These are phyloP conservation scores for Beauveria varroae DNA, from an alignment of 2,329 filamentous ascomycete genomes.

Conservation along the genomic window DNA sequence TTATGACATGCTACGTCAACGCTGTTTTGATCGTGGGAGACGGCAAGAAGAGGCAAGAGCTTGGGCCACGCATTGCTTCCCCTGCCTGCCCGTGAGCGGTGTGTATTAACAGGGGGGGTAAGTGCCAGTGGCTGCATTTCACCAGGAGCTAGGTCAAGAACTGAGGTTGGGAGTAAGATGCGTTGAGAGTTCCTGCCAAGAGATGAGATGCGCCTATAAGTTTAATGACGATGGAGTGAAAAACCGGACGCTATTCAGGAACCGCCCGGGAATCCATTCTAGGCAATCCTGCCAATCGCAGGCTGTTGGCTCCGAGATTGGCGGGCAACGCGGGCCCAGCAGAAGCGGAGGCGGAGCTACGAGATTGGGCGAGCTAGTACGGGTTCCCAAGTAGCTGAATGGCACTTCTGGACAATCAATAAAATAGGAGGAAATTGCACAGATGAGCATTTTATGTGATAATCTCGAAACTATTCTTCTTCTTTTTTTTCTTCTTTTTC, in stretches of 20 bases:
- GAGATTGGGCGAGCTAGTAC: not conserved
- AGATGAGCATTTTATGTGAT: too few relatives aligned
- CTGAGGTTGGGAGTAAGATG: not conserved
- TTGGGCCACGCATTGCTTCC: slow-evolving; percentile 1
- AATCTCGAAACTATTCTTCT: too few relatives aligned
- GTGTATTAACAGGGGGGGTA: too few relatives aligned
- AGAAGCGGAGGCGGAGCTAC: slow-evolving; percentile 1
- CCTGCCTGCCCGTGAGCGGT: not conserved
- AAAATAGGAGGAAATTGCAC: not conserved
- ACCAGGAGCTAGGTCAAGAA: not conserved
- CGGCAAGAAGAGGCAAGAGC: not conserved
- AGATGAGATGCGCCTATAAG: not conserved
- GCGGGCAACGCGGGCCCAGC: not conserved
- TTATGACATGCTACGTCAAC: not conserved
- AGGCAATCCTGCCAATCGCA: not conserved
- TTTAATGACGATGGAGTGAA: too few relatives aligned
- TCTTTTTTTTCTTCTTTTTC: too few relatives aligned
- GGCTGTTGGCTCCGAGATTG: not conserved
- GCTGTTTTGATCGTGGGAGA: not conserved
- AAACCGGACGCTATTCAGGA: too few relatives aligned
- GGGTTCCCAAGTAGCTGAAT: not conserved
- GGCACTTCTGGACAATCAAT: not conserved
- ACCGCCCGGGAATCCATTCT: slow-evolving; percentile 3
- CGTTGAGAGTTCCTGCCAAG: not conserved
- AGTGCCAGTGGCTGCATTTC: too few relatives aligned